Percentiles rank a stretch among this genome's conserved stretches.
These are phyloP conservation scores for Leccinum ponderosum DNA, from an alignment of 1,284 basidiomycete species.

Conservation along the genomic window DNA sequence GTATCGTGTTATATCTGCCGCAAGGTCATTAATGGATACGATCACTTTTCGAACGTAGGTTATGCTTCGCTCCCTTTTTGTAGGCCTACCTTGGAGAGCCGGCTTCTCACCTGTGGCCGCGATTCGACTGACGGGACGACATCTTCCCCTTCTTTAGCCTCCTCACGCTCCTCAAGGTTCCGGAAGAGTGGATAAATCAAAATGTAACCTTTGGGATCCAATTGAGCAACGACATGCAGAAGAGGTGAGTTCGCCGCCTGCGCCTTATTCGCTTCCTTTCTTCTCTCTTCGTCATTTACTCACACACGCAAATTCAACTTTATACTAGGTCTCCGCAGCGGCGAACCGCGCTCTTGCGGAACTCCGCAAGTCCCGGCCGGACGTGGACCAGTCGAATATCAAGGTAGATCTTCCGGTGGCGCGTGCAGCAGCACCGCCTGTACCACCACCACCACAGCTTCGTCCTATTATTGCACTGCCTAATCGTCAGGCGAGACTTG, in stretches of 20 bases:
- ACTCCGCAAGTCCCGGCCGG: slow-evolving; percentile 56
- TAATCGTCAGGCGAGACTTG: background rate
- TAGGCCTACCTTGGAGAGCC: background rate
- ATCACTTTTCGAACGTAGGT: slow-evolving; percentile 70
- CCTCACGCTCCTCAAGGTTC: slow-evolving; percentile 16
- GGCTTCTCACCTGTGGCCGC: background rate
- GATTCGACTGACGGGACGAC: slow-evolving; percentile 4
- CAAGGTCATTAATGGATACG: slow-evolving; percentile 68
- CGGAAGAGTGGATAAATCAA: slow-evolving; percentile 32
- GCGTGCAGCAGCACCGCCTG: slow-evolving; percentile 13
- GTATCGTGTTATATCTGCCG: slow-evolving; percentile 81
- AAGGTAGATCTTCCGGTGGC: slow-evolving; percentile 53
- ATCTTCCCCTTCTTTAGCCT: slow-evolving; percentile 10
- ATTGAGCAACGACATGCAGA: slow-evolving; percentile 63
- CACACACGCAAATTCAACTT: background rate
- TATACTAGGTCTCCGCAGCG: slow-evolving; percentile 44
- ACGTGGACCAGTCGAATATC: slow-evolving; percentile 53
- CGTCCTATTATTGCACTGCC: background rate
- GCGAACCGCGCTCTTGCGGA: slow-evolving; percentile 63
- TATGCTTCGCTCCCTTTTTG: slow-evolving; percentile 4
- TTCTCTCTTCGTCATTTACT: slow-evolving; percentile 30
- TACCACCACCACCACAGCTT: background rate
- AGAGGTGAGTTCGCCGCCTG: slow-evolving; percentile 48
- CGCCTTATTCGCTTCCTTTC: background rate
- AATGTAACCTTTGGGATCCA: slow-evolving; percentile 73